Conservation (phyloP, 2,329 filamentous ascomycete species). For the Aspergillus caelatus region DNA sequence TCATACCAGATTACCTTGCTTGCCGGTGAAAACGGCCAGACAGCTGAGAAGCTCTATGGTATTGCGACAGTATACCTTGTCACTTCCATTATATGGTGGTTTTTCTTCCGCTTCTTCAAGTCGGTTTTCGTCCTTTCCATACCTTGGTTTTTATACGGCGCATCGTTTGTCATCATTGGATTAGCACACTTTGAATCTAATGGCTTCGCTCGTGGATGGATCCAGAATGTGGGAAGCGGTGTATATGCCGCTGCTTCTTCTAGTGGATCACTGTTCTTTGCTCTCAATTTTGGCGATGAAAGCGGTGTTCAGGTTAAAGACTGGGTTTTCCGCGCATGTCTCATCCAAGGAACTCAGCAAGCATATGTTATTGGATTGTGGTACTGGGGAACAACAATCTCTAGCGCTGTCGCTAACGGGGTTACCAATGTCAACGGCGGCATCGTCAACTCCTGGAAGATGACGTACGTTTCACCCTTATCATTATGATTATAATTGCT, state of each 20-base stretch:
- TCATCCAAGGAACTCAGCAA: constrained; percentile 69
- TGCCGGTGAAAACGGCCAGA: constrained; percentile 63
- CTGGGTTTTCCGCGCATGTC: constrained; percentile 68
- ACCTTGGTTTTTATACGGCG: constrained; percentile 65
- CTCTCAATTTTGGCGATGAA: constrained; percentile 68
- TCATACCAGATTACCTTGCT: constrained; percentile 71
- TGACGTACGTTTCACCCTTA: constrained; percentile 38
- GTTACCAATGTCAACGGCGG: constrained; percentile 37
- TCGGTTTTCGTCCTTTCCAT: constrained; percentile 61
- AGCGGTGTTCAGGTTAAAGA: constrained; percentile 64
- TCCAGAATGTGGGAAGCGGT: constrained; percentile 64
- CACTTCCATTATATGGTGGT: constrained; percentile 65
- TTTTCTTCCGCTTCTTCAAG: constrained; percentile 60
- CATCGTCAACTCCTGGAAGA: constrained; percentile 48
- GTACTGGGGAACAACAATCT: constrained; percentile 66
- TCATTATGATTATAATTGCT: constrained; percentile 8
- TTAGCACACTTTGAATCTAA: constrained; percentile 58
- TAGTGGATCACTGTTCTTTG: constrained; percentile 66
- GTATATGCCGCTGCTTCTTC: constrained; percentile 65
- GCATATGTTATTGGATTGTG: constrained; percentile 66
- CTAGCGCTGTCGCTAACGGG: constrained; percentile 48
- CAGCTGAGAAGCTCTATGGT: constrained; percentile 61
- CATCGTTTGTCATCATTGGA: constrained; percentile 66
- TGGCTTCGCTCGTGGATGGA: constrained; percentile 49
- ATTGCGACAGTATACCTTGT: constrained; percentile 63